Percentiles rank a stretch among this genome's conserved stretches.
These are phyloP conservation scores for Aspergillus brunneoviolaceus DNA, from an alignment of 2,329 filamentous ascomycete genomes.

Conservation along the genomic window DNA sequence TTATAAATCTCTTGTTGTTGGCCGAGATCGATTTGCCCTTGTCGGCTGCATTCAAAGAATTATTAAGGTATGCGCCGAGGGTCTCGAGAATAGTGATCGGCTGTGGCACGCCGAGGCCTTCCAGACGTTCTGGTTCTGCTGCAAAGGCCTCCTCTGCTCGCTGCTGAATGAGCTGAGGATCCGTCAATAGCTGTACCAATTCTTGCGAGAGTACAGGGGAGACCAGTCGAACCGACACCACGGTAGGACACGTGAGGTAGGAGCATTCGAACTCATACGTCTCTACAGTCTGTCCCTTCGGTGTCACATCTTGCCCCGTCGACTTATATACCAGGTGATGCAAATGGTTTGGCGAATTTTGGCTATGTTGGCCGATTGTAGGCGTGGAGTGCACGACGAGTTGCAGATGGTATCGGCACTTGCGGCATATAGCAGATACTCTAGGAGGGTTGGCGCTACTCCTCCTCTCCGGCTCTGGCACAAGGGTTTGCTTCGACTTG, in stretches of 20 bases:
- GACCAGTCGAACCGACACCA: constrained; percentile 53
- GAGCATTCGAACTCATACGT: constrained; percentile 60
- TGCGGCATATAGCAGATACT: constrained; percentile 60
- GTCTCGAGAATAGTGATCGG: constrained; percentile 57
- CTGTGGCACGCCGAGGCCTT: constrained; percentile 52
- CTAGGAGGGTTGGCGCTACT: constrained; percentile 52
- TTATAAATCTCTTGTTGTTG: constrained; percentile 63
- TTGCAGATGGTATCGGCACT: constrained; percentile 63
- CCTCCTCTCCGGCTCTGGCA: constrained; percentile 43
- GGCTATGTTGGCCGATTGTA: constrained; percentile 45
- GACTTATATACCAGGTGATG: constrained; percentile 60
- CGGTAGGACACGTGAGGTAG: constrained; percentile 54
- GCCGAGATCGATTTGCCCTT: constrained; percentile 56
- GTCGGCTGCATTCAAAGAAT: constrained; percentile 54
- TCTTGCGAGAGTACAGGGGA: constrained; percentile 53
- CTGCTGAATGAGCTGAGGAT: constrained; percentile 52
- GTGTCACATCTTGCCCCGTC: constrained; percentile 31
- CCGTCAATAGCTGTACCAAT: constrained; percentile 54
- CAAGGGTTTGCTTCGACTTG: constrained; percentile 56
- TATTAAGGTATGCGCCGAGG: constrained; percentile 60
- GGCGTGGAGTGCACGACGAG: constrained; percentile 55
- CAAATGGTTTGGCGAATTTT: constrained; percentile 52
- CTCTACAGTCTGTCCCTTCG: constrained; percentile 41
- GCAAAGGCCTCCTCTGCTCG: constrained; percentile 55
- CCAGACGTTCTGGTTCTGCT: constrained; percentile 54